These are phyloP conservation scores for Didymella arachidicola DNA, from an alignment of 2,329 filamentous ascomycete genomes.

Conservation along the genomic window DNA sequence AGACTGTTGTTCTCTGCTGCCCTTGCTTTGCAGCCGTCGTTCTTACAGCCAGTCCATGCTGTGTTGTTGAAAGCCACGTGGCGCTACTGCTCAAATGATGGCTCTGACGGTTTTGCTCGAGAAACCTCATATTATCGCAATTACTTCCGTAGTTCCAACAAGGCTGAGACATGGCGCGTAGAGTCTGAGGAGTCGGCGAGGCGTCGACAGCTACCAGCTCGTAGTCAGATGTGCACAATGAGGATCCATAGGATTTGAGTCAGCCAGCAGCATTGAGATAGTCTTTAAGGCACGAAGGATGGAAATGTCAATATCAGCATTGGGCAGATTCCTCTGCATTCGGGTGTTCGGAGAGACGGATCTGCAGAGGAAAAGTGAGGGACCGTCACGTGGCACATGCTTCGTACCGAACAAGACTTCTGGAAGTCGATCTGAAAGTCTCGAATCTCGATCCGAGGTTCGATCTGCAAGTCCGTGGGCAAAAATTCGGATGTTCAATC, in stretches of 20 bases:
- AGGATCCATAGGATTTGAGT: neutral
- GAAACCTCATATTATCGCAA: neutral
- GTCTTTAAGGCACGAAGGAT: neutral
- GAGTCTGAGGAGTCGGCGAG: neutral
- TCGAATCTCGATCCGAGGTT: slow-evolving; percentile 8
- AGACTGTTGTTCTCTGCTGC: neutral
- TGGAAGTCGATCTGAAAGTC: slow-evolving; percentile 4
- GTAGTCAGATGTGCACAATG: neutral
- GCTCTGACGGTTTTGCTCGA: too few species aligned
- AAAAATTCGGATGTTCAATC: slow-evolving; percentile 7
- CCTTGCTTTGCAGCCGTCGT: neutral
- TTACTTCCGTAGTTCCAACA: neutral
- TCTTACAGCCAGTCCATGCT: neutral
- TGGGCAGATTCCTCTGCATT: neutral
- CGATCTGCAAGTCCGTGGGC: slow-evolving; percentile 9
- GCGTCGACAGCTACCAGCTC: neutral
- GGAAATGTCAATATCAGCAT: neutral
- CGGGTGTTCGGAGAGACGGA: slow-evolving; percentile 1
- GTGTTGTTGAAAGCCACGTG: neutral
- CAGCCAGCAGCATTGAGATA: neutral
- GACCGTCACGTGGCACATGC: neutral
- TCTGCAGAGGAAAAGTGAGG: neutral
- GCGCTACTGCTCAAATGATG: neutral
- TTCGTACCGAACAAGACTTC: neutral
- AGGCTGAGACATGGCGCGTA: neutral